Base-by-base conservation (phyloP, 192 early-diverging fungal genomes). In the Entomortierella chlamydospora region DNA sequence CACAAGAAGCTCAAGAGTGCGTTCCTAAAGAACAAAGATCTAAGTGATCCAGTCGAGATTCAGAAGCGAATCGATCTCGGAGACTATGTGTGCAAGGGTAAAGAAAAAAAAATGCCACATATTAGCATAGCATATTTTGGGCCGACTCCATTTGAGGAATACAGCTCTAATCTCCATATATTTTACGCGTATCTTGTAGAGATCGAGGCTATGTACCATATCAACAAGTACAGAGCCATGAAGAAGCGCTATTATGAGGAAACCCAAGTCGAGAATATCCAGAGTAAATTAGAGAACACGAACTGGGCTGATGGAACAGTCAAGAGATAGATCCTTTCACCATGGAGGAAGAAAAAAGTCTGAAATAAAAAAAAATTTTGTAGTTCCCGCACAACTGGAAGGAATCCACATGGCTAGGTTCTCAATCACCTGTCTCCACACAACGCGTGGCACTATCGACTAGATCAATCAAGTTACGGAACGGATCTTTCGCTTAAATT, bases 141-240 rank as follows among this genome's bases (percentile, higher is more conserved):
- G 50, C 10, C 2, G 26, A 53, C 4, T 12, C 18, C 22, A 12
- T 50, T 20, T 41, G 18, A n/a, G n/a, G n/a, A n/a, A n/a, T n/a
- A n/a, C n/a, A n/a, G n/a, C 15, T 47, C 6, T 28, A 15, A 58
- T 56, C 12, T 31, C 41, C 18, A 22, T 23, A n/a, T 39, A 54
- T 22, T 29, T 3, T 43, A 37, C 34, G 34, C 34, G 10, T 34
- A 45, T 18, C 30, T 30, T 57, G 28, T 61, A 79, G 76, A 79
- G 34, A 79, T 79, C 42, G 76, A 79, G 63, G 76, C 76, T 0
- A 79, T 79, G 76, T 79, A 79, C 33, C 76, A 79, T 70, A 79
- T 79, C 41, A 79, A 79, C 68, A 79, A 79, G 51, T 79, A 79
- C 23, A 57, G 76, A 34, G 76, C 76, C 3, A 79, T 79, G 76